Base-by-base conservation (phyloP, 441 rosid species). In the Melianthus villosus region DNA sequence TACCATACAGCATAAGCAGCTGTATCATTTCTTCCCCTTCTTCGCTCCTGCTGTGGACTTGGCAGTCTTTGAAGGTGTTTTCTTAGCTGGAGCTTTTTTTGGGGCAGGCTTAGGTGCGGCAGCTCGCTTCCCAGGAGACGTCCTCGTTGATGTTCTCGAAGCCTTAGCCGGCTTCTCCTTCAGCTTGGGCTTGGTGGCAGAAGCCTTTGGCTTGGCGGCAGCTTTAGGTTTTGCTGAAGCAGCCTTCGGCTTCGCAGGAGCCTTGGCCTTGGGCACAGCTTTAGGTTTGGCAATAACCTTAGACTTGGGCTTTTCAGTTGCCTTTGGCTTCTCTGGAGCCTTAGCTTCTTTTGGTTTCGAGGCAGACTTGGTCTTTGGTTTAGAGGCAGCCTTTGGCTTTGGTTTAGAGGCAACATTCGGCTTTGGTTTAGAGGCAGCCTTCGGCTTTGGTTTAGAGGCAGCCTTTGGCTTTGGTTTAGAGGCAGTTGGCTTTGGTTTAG, bases 111-210 rank as follows among this genome's bases (percentile, higher is more conserved):
- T 69, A n/a, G 68, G 34, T 9, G 51, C 42, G 7, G 54, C 61
- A 1, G 53, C 40, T 30, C 33, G 71, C 56, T 32, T 75, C 34
- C 73, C 78, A 0, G 82, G 78, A 18, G 73, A 44, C 0, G 65
- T 71, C 62, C 84, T 66, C 0, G 86, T 50, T 0, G 82, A 66
- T 2, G 83, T 58, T 51, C 82, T 77, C 0, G 81, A 43, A 3
- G 62, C 82, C 53, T 82, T 82, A 2, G 60, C 75, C 7, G 77
- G 72, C n/a, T n/a, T n/a, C n/a, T n/a, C n/a, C n/a, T n/a, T n/a
- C n/a, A n/a, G n/a, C n/a, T n/a, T n/a, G n/a, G n/a, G n/a, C n/a
- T n/a, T n/a, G n/a, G n/a, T n/a, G n/a, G n/a, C n/a, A n/a, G n/a
- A n/a, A n/a, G n/a, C n/a, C n/a, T n/a, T n/a, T n/a, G n/a, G n/a